Percentiles rank a stretch among this genome's conserved stretches.
Evolutionary conservation across 495 filamentous ascomycete species (phyloP).

Genomic region (Daldinia childiae): DNA sequence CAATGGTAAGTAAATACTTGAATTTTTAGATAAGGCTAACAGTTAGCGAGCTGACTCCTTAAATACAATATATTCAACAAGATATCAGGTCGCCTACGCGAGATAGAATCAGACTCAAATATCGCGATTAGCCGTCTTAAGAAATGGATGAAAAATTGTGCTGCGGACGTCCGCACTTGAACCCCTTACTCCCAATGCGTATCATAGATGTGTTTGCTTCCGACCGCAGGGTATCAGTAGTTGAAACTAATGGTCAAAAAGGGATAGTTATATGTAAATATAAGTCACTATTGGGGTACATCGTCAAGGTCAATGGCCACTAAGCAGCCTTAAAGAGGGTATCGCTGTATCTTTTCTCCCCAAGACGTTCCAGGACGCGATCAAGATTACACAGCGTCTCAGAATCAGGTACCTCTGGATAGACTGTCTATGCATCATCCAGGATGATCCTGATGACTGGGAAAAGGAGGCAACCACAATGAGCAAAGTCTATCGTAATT

Average conservation of each 20-base stretch:
- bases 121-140: slow-evolving; percentile 19
- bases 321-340: slow-evolving; percentile 19
- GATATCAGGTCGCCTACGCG: slow-evolving; percentile 25
- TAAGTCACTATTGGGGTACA: slow-evolving; percentile 32
- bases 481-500: slow-evolving; percentile 44
- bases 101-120: slow-evolving; percentile 20
- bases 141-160: slow-evolving; percentile 24
- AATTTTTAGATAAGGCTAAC: background rate
- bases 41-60: background rate
- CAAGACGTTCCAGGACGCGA: slow-evolving; percentile 35
- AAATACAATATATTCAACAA: slow-evolving; percentile 13
- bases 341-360: slow-evolving; percentile 30
- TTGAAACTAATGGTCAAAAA: slow-evolving; percentile 9
- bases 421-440: slow-evolving; percentile 51
- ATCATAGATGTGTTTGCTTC: slow-evolving; percentile 25
- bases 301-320: slow-evolving; percentile 25
- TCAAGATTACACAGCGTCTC: slow-evolving; percentile 26
- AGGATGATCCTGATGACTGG: slow-evolving; percentile 48
- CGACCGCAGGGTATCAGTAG: slow-evolving; percentile 8
- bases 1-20: slow-evolving; percentile 9
- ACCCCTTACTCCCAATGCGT: slow-evolving; percentile 11
- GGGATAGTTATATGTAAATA: slow-evolving; percentile 28
- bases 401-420: slow-evolving; percentile 50
- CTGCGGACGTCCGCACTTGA: slow-evolving; percentile 18
- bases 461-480: slow-evolving; percentile 41